Conservation (phyloP, 2,329 filamentous ascomycete species). For the Nigrospora oryzae region DNA sequence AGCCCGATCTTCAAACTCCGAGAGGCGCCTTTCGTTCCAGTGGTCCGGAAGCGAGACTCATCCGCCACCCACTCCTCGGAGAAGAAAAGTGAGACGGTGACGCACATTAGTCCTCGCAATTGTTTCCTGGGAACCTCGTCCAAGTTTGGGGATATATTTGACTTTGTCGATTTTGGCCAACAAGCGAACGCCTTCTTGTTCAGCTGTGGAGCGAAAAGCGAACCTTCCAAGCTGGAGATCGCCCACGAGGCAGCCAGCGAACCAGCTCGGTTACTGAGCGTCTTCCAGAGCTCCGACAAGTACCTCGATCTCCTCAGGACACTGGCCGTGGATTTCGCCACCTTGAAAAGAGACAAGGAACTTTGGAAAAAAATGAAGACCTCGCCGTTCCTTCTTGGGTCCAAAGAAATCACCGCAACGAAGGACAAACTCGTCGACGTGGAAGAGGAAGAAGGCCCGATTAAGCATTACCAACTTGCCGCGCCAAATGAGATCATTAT, state of each 20-base stretch:
- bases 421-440: constrained; percentile 40
- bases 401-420: constrained; percentile 55
- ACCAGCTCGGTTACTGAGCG: constrained; percentile 71
- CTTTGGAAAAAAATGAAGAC: constrained; percentile 69
- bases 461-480: constrained; percentile 73
- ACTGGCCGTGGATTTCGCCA: constrained; percentile 63
- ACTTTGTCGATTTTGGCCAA: constrained; percentile 89
- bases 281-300: constrained; percentile 73
- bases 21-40: constrained; percentile 64
- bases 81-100: constrained; percentile 30
- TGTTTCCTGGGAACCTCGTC: constrained; percentile 70
- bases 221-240: constrained; percentile 81
- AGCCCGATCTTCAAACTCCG: constrained; percentile 52
- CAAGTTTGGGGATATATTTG: constrained; percentile 81
- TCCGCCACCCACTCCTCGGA: constrained; percentile 15
- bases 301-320: constrained; percentile 78
- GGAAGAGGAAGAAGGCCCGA: constrained; percentile 53
- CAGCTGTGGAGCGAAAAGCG: constrained; percentile 81
- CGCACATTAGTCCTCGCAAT: constrained; percentile 58
- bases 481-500: constrained; percentile 66
- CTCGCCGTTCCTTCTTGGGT: constrained; percentile 74
- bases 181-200: constrained; percentile 84
- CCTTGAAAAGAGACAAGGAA: constrained; percentile 68
- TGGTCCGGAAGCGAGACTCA: constrained; percentile 26
- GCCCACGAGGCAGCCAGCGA: constrained; percentile 77